These are phyloP conservation scores for Trichothecium roseum DNA, from an alignment of 2,329 filamentous ascomycete genomes.

Conservation along the genomic window DNA sequence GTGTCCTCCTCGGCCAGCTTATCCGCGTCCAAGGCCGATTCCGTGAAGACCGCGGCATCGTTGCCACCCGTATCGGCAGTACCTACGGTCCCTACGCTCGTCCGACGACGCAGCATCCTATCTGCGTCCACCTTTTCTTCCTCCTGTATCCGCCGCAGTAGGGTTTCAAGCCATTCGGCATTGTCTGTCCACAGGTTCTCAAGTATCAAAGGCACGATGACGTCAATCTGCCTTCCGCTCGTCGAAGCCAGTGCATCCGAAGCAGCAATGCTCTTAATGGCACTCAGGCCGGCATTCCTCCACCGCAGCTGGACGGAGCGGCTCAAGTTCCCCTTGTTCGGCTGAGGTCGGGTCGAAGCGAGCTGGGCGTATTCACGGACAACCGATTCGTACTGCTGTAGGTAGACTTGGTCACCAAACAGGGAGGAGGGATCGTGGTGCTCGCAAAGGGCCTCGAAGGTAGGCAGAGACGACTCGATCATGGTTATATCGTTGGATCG, in stretches of 20 bases:
- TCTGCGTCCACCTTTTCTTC: constrained; percentile 62
- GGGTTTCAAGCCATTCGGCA: constrained; percentile 55
- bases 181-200: constrained; percentile 75
- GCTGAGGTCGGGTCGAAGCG: constrained; percentile 50
- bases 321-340: constrained; percentile 49
- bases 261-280: constrained; percentile 70
- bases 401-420: constrained; percentile 75
- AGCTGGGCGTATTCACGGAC: constrained; percentile 71
- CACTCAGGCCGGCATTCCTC: constrained; percentile 63
- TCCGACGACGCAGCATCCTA: constrained; percentile 53
- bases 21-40: constrained; percentile 78
- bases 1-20: constrained; percentile 84
- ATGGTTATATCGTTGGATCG: constrained; percentile 82
- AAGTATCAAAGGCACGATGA: constrained; percentile 75
- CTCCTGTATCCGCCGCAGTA: constrained; percentile 56
- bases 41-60: constrained; percentile 63
- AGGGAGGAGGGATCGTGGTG: constrained; percentile 81
- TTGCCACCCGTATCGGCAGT: constrained; percentile 52
- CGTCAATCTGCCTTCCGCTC: constrained; percentile 63
- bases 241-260: constrained; percentile 71
- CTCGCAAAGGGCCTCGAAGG: constrained; percentile 80
- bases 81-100: constrained; percentile 69
- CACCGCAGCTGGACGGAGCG: constrained; percentile 70
- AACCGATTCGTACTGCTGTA: constrained; percentile 72
- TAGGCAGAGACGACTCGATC: constrained; percentile 79